phyloP scores from a whole-genome alignment of 1,284 basidiomycete genomes.

The Ustilago vetiveriae region DNA sequence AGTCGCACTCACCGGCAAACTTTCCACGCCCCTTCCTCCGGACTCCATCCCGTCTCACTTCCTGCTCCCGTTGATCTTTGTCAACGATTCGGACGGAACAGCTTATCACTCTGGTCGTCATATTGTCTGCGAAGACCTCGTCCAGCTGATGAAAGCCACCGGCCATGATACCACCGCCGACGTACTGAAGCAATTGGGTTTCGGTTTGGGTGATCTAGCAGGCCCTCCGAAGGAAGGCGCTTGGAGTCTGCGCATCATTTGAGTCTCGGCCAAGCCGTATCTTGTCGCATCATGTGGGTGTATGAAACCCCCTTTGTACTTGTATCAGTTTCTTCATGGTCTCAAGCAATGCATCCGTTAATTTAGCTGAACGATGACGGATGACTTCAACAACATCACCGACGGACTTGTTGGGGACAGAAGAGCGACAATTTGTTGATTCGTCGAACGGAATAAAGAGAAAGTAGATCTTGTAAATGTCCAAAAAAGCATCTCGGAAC shows the following conservation, averaged over 20 bases:
- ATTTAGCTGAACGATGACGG: too few species aligned
- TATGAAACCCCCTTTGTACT: too few species aligned
- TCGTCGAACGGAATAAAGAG: too few species aligned
- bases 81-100: constrained; percentile 59
- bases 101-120: constrained; percentile 60
- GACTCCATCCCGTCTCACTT: constrained; percentile 22
- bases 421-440: too few species aligned
- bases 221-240: constrained; percentile 41
- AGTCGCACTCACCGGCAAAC: constrained; percentile 10
- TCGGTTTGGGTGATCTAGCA: constrained; percentile 45
- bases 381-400: too few species aligned
- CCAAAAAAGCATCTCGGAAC: too few species aligned
- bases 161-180: constrained; percentile 47
- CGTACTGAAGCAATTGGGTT: constrained; percentile 50
- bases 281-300: too few species aligned
- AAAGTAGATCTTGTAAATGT: too few species aligned
- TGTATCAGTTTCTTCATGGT: background rate
- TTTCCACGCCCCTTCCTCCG: background rate
- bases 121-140: constrained; percentile 54
- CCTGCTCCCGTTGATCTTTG: constrained; percentile 60
- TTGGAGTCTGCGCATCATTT: constrained; percentile 55
- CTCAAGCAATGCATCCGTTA: constrained; percentile 4
- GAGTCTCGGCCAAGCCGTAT: too few species aligned
- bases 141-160: constrained; percentile 53
- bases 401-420: too few species aligned